Percentiles rank a stretch among this genome's conserved stretches.
These are phyloP conservation scores for Eimeria falciformis DNA, from an alignment of 169 alveolate genomes.

Conservation along the genomic window DNA sequence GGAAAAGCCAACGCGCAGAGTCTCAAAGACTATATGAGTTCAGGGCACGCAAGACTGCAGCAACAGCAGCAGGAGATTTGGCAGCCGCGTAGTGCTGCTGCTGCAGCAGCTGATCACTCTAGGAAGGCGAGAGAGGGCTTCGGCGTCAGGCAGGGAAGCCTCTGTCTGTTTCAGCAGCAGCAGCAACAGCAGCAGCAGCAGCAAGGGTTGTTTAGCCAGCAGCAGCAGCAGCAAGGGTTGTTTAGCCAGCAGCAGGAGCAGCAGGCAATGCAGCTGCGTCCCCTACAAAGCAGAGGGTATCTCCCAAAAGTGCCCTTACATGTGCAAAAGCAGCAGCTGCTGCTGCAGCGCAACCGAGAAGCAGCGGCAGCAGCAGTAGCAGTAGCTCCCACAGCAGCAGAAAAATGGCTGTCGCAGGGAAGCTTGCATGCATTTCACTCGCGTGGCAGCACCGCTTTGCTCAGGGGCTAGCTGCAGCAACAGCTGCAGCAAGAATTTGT, in stretches of 20 bases:
- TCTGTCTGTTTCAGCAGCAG: constrained; percentile 5
- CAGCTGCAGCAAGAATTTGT: not conserved
- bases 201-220: not conserved
- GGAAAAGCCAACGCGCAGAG: not conserved
- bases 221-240: not conserved
- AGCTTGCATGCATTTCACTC: not conserved
- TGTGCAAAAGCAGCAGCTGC: constrained; percentile 14
- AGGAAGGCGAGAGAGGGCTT: not conserved
- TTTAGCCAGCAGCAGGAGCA: not conserved
- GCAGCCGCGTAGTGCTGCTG: constrained; percentile 12
- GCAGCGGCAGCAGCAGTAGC: not conserved
- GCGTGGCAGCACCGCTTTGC: not conserved
- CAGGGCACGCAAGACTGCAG: not conserved
- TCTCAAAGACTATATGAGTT: not conserved
- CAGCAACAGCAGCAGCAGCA: not conserved
- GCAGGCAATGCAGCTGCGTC: not conserved
- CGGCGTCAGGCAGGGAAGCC: not conserved
- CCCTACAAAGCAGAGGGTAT: not conserved
- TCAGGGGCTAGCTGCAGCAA: constrained; percentile 22
- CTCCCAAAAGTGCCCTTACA: not conserved
- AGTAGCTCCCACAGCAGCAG: constrained; percentile 1
- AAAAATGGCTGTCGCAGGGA: not conserved
- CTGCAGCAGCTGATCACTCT: not conserved
- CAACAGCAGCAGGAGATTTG: not conserved
- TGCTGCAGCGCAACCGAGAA: not conserved